Base-by-base conservation (phyloP, 1,284 basidiomycete genomes). In the Takashimella koratensis region DNA sequence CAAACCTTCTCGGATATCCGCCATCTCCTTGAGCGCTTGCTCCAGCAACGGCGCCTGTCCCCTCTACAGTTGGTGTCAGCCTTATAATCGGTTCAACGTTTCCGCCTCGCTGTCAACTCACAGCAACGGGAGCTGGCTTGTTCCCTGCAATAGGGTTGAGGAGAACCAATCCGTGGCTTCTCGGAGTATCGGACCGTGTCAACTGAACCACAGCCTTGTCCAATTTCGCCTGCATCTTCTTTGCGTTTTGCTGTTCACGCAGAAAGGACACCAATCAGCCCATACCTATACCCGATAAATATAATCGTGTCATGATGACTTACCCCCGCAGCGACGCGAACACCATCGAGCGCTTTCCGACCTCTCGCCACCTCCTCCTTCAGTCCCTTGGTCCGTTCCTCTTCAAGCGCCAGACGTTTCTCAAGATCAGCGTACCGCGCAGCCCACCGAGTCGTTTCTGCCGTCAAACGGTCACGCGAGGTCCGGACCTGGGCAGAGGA, bases 191-290 rank as follows among this genome's bases (percentile, higher is more conserved):
- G 47, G 2, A 80, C 80, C 75, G 58, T 86, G 80, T 77, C 83
- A 88, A 88, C 58, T 85, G 84, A 40, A 88, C 87, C n/a, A 83
- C 65, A 62, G 88, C 84, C 24, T 84, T 82, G 63, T 92, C 90
- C 25, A 87, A 75, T 51, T 92, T 89, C 60, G 86, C 84, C 64
- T 95, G 90, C 2, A 64, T 54, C 51, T 75, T 88, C 80, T 87
- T 90, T 25, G 88, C 72, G 65, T 93, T 90, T 36, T 83, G 80
- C 65, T 84, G 47, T 5, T 27, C 20, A 30, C 30, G 4, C 27
- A 49, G 36, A 30, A 19, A 30, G 25, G 36, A 30, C 26, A n/a
- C 19, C n/a, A 43, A 26, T 10, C 12, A 5, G 25, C 36, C 27
- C 4, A 16, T 20, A 11, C 27, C n/a, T n/a, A n/a, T n/a, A n/a